Percentiles rank a stretch among this genome's conserved stretches.
phyloP scores from a whole-genome alignment of 257 asterid genomes.

The Jasminum sambac region DNA sequence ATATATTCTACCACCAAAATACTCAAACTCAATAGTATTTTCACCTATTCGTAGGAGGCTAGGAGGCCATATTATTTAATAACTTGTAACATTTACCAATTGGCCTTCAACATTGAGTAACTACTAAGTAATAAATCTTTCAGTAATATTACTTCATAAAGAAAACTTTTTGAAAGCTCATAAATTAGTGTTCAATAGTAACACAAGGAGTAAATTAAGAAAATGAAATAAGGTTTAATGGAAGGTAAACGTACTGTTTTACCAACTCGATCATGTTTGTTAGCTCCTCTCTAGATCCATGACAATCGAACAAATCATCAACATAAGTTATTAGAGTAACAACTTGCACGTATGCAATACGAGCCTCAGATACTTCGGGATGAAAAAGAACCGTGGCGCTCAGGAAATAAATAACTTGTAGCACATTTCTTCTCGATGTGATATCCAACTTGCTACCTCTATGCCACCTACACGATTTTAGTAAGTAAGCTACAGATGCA shows the following conservation, averaged over 20 bases:
- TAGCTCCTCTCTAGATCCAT: constrained; percentile 41
- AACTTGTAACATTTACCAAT: too few species aligned
- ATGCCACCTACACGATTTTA: constrained; percentile 37
- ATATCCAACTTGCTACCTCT: constrained; percentile 32
- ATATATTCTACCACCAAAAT: too few species aligned
- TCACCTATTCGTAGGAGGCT: too few species aligned
- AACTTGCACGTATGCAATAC: constrained; percentile 32
- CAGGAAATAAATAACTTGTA: constrained; percentile 26
- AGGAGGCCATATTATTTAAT: too few species aligned
- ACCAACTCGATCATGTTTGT: constrained; percentile 28
- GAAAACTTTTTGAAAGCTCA: neutral
- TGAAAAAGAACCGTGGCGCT: constrained; percentile 30
- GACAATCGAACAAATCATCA: constrained; percentile 49
- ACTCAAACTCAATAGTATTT: too few species aligned
- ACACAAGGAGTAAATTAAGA: neutral
- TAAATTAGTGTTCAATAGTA: too few species aligned
- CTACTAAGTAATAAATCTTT: too few species aligned
- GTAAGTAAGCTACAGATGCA: too few species aligned
- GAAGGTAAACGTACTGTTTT: constrained; percentile 25
- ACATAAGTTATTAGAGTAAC: constrained; percentile 28
- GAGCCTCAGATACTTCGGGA: constrained; percentile 37
- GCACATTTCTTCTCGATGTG: constrained; percentile 27
- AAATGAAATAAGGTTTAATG: neutral
- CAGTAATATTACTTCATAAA: too few species aligned
- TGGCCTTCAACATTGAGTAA: too few species aligned